Evolutionary conservation across 371 early-diverging fungal species (phyloP).

Genomic region (Mortierella polycephala): DNA sequence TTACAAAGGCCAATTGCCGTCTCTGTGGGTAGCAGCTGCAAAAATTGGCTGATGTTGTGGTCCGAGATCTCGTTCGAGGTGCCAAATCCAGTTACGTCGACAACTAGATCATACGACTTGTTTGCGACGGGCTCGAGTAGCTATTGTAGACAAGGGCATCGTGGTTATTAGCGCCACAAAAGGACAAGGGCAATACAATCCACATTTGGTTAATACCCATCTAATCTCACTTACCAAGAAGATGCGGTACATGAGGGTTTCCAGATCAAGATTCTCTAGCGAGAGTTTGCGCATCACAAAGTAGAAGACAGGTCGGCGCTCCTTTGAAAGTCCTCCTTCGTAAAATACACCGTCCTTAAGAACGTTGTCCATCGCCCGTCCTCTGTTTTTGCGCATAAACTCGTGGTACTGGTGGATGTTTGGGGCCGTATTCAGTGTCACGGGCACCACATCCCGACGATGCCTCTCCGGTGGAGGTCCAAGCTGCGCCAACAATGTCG

Average conservation of each 20-base stretch:
- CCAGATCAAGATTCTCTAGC: slow-evolving; percentile 85
- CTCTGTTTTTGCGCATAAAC: slow-evolving; percentile 82
- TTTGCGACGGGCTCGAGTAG: slow-evolving; percentile 65
- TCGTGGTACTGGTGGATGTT: slow-evolving; percentile 76
- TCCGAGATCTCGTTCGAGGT: slow-evolving; percentile 82
- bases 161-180: neutral
- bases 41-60: slow-evolving; percentile 79
- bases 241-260: slow-evolving; percentile 77
- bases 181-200: slow-evolving; percentile 22
- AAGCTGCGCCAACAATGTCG: slow-evolving; percentile 84
- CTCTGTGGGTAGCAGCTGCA: slow-evolving; percentile 78
- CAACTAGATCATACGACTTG: slow-evolving; percentile 79
- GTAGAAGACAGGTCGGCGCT: slow-evolving; percentile 84
- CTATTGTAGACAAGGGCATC: slow-evolving; percentile 31
- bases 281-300: slow-evolving; percentile 82
- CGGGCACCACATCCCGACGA: slow-evolving; percentile 60
- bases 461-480: slow-evolving; percentile 81
- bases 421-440: slow-evolving; percentile 62
- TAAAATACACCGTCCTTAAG: slow-evolving; percentile 79
- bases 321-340: slow-evolving; percentile 83
- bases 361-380: slow-evolving; percentile 72
- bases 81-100: slow-evolving; percentile 88
- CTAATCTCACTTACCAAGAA: slow-evolving; percentile 64
- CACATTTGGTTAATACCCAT: neutral
- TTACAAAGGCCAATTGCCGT: slow-evolving; percentile 62